phyloP scores from a whole-genome alignment of 192 early-diverging fungal genomes.

The Lobulomyces angularis region DNA sequence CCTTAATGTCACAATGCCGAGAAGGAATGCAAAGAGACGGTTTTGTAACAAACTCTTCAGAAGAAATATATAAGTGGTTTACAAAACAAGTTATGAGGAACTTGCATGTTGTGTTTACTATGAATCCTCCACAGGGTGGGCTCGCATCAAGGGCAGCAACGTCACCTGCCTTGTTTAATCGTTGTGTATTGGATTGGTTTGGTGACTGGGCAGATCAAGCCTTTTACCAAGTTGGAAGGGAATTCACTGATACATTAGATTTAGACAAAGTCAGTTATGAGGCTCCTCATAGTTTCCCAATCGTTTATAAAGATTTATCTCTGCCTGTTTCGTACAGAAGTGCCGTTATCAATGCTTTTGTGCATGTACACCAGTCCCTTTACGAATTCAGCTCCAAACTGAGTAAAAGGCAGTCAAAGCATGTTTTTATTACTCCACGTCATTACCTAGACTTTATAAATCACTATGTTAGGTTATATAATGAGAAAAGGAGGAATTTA shows the following conservation, averaged over 20 bases:
- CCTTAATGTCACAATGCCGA: slow-evolving; percentile 88
- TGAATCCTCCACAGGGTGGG: slow-evolving; percentile 95
- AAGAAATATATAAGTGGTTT: slow-evolving; percentile 98
- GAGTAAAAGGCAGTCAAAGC: slow-evolving; percentile 63
- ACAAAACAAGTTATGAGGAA: slow-evolving; percentile 91
- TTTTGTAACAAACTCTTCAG: slow-evolving; percentile 70
- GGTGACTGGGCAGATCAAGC: slow-evolving; percentile 98
- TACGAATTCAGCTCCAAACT: slow-evolving; percentile 76
- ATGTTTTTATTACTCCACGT: slow-evolving; percentile 86
- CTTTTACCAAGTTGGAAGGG: slow-evolving; percentile 94
- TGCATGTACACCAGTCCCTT: slow-evolving; percentile 83
- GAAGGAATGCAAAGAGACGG: slow-evolving; percentile 91
- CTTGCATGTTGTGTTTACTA: slow-evolving; percentile 98
- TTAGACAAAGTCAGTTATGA: slow-evolving; percentile 60
- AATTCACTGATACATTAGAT: slow-evolving; percentile 85
- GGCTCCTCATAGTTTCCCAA: slow-evolving; percentile 61
- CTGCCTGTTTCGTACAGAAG: slow-evolving; percentile 67
- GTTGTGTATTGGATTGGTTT: slow-evolving; percentile 99
- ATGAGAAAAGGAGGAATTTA: slow-evolving; percentile 83
- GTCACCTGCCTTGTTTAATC: slow-evolving; percentile 98
- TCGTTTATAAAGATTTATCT: slow-evolving; percentile 57
- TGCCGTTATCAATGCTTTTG: slow-evolving; percentile 81
- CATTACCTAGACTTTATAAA: slow-evolving; percentile 97
- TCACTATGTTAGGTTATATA: slow-evolving; percentile 80
- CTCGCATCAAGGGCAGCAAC: slow-evolving; percentile 88